phyloP scores from a whole-genome alignment of 2,329 filamentous ascomycete genomes.

The Neofusicoccum parvum region DNA sequence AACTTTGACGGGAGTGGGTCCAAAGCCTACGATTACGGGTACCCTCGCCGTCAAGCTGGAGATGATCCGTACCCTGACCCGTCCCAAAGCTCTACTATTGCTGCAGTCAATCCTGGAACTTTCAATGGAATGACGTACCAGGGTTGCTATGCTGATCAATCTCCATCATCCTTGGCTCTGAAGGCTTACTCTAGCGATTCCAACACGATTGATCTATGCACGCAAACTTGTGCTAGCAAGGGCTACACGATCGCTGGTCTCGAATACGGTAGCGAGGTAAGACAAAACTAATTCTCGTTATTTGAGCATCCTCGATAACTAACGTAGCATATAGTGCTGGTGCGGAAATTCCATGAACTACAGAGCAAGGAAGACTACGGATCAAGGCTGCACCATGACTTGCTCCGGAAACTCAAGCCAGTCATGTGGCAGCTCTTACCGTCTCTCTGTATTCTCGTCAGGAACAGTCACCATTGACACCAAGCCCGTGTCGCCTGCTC shows the following conservation, averaged over 20 bases:
- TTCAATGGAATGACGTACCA: conserved; percentile 40
- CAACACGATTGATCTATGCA: conserved; percentile 37
- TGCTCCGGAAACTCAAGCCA: conserved; percentile 36
- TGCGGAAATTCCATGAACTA: conserved; percentile 34
- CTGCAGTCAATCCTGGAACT: conserved; percentile 25
- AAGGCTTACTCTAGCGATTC: conserved; percentile 29
- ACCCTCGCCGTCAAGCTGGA: conserved; percentile 35
- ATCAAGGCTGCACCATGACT: conserved; percentile 31
- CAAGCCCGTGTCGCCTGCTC: conserved; percentile 31
- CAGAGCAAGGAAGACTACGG: conserved; percentile 30
- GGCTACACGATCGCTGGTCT: conserved; percentile 40
- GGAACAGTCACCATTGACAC: conserved; percentile 26
- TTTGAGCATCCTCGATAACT: neutral
- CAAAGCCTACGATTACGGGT: conserved; percentile 39
- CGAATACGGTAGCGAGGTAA: conserved; percentile 27
- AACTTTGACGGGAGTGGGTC: conserved; percentile 40
- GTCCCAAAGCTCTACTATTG: conserved; percentile 16
- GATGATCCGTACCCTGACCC: conserved; percentile 40
- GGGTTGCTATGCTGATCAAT: conserved; percentile 40
- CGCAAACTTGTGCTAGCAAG: conserved; percentile 30
- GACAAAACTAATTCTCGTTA: neutral
- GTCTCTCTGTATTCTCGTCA: conserved; percentile 36
- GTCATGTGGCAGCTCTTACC: conserved; percentile 32
- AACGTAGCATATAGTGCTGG: conserved; percentile 32
- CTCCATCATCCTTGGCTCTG: conserved; percentile 28